Evolutionary conservation across 768 basidiomycete genomes (phyloP), one percentile per base, ranked within the genome.

Genomic region (Phlebiopsis gigantea): DNA sequence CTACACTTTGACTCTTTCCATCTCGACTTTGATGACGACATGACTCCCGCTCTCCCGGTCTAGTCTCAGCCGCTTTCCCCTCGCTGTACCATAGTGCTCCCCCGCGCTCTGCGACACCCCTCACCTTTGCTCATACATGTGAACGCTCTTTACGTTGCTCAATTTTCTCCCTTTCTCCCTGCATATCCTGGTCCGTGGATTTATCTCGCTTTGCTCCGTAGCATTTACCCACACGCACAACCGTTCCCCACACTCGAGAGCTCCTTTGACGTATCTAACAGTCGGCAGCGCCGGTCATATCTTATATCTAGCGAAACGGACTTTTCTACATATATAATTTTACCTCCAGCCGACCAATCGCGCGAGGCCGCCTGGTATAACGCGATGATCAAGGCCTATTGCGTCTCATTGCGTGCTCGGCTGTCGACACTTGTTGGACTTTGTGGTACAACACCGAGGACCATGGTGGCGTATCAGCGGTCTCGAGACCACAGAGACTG

Each of bases 1-100:
- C 72, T 89, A 53, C 85, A 87, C 65, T 89, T 89, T 65, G 87
- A 89, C 61, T 75, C 79, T 0, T 62, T 89, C 45, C 85, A 83
- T 53, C 85, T 89, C 55, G 84, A 89, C 65, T 51, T 14, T 51
- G 34, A 51, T 24, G 50, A 51, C 50, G 44, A 19, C 17, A 45
- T 25, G 44, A 21, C 4, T 19, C 19, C 14, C 19, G 28, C 29
- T 17, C 7, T 12, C 21, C 4, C 31, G 22, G 50, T 51, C 50
- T 15, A 12, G 31, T 34, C 29, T 31, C 15, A 24, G 9, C 31
- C 39, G 17, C n/a, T 34, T 24, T 30, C 21, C 14, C 7, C 24
- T 22, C 8, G 29, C 15, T 51, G 50, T 51, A 51, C 14, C 31
- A 51, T 51, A 51, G 19, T 41, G n/a, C 30, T 39, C 50, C 7